Evolutionary conservation across 2,329 filamentous ascomycete species (phyloP).

Genomic region (Aspergillus quadricinctus): DNA sequence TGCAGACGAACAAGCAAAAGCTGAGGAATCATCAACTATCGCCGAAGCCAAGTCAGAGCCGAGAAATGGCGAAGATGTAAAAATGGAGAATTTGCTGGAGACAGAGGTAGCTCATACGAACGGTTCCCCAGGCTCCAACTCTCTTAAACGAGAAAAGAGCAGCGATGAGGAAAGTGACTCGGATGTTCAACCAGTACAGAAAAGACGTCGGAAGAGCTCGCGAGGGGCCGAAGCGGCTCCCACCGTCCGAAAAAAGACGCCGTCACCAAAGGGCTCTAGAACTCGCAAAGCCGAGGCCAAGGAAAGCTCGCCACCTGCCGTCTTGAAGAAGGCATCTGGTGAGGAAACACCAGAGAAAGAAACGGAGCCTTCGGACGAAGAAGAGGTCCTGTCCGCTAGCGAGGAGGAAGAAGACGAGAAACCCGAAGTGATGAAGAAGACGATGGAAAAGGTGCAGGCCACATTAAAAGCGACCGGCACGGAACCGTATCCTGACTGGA

Average conservation of each 20-base stretch:
- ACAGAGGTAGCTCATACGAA: constrained; percentile 1
- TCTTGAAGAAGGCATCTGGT: constrained; percentile 40
- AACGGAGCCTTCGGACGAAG: constrained; percentile 21
- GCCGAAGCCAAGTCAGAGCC: not conserved
- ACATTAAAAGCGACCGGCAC: constrained; percentile 65
- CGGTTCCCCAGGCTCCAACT: constrained; percentile 5
- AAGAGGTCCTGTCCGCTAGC: constrained; percentile 42
- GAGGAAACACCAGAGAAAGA: constrained; percentile 39
- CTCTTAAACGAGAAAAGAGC: constrained; percentile 23
- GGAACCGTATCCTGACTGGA: constrained; percentile 94
- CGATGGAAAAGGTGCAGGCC: constrained; percentile 73
- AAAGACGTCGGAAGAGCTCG: constrained; percentile 43
- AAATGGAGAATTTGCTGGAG: constrained; percentile 9
- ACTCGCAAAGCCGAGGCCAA: constrained; percentile 15
- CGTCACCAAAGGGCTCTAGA: constrained; percentile 18
- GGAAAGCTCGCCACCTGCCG: constrained; percentile 17
- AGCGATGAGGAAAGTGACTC: constrained; percentile 47
- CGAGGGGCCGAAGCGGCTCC: constrained; percentile 33
- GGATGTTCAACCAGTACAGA: constrained; percentile 58
- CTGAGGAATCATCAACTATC: constrained; percentile 16
- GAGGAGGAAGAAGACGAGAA: constrained; percentile 59
- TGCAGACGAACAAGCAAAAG: constrained; percentile 18
- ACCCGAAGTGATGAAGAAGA: constrained; percentile 67
- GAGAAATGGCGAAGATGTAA: constrained; percentile 9
- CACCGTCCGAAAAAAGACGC: constrained; percentile 16